A percentile compares a stretch with the other conserved stretches of the same genome.
Conservation (phyloP, 305 asterid species). For the Nicotiana rustica region DNA sequence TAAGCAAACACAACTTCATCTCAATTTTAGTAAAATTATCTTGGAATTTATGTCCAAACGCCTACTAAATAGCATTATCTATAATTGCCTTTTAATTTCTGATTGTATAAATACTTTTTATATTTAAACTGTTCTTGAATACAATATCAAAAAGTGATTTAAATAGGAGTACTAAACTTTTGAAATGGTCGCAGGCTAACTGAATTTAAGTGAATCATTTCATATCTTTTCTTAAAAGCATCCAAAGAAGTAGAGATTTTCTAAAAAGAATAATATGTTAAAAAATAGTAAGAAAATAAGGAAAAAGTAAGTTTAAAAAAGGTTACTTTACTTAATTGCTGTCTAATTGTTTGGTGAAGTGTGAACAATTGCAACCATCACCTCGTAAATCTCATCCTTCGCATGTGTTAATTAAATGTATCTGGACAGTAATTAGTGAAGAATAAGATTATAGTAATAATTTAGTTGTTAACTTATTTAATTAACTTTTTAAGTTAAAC, state of each 20-base stretch:
- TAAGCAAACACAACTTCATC: no score
- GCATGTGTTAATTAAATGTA: slow-evolving; percentile 10
- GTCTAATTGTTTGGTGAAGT: slow-evolving; percentile 24
- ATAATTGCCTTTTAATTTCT: not conserved
- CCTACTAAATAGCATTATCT: not conserved
- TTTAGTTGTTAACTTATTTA: not conserved
- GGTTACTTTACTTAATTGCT: slow-evolving; percentile 15
- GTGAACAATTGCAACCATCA: slow-evolving; percentile 19
- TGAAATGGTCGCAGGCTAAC: not conserved
- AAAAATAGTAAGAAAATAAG: not conserved
- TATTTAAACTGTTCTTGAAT: no score
- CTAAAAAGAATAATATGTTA: slow-evolving; percentile 24
- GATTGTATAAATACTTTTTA: not conserved
- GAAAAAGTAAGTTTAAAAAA: not conserved
- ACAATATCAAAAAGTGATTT: not conserved
- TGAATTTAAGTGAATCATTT: slow-evolving; percentile 24
- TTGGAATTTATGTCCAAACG: no score
- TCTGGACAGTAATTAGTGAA: not conserved
- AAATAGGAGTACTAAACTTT: not conserved
- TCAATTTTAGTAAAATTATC: no score
- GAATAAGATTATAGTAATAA: not conserved
- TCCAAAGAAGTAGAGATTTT: not conserved
- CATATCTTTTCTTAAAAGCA: slow-evolving; percentile 31
- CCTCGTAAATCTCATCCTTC: slow-evolving; percentile 19
- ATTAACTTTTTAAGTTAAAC: slow-evolving; percentile 8